Evolutionary conservation across 2,329 filamentous ascomycete genomes (phyloP), one percentile per base, ranked within the genome.

Genomic region (Xylariaceae sp.): DNA sequence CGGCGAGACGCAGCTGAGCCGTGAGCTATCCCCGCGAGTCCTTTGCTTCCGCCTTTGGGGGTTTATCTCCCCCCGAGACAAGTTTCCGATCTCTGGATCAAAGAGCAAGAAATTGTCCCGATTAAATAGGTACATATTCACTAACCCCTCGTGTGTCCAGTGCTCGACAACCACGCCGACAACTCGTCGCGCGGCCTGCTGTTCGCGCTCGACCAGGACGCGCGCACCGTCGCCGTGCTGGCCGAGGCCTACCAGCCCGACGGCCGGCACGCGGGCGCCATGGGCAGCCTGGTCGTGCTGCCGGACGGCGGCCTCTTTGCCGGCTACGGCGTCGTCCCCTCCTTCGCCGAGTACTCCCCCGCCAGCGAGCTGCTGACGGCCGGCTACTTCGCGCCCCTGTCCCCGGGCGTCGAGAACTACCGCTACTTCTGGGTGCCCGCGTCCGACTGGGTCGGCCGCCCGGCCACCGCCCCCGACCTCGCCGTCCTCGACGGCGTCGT

Each of bases 251-350:
- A 60, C 29, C 64, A 36, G 16, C 37, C 38, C 10, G 26, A 27
- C 10, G 40, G 38, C 32, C 37, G 39, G 27, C 62, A 65, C 37
- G 60, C 61, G 3, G 60, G 54, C 3, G 39, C 41, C 17, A 61
- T 65, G 35, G 61, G 61, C 5, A 60, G 55, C 2, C 63, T 68
- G 15, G 74, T 78, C 43, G 43, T 72, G 7, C 59, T 78, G 0
- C 63, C 67, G 0, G 64, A 65, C 33, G 66, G 66, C 18, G 69
- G 72, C 37, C 63, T 64, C 7, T 56, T 77, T 26, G 64, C 77
- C 21, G 70, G 70, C 42, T 77, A 72, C 70, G 72, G 74, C 7
- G 63, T 59, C 0, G 58, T 61, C 14, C 64, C 64, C 0, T 62
- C 63, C 2, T 42, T 66, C 10, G 68, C 64, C 9, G 65, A 66